These are phyloP conservation scores for Penicillium sp. DNA, from an alignment of 2,329 filamentous ascomycete genomes.

Conservation along the genomic window DNA sequence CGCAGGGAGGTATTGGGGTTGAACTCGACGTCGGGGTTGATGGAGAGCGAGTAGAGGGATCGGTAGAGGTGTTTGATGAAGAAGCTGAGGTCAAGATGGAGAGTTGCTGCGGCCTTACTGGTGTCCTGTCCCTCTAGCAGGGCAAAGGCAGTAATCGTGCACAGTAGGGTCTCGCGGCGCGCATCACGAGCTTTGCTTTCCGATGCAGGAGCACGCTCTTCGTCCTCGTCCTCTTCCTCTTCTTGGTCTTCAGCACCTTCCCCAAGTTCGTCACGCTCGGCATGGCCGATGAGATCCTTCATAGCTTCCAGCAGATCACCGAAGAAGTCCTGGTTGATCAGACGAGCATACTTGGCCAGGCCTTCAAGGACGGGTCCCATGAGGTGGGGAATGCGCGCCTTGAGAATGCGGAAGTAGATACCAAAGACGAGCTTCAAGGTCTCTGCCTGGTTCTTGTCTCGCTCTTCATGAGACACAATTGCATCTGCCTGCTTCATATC, in stretches of 20 bases:
- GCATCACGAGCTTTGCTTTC: constrained; percentile 62
- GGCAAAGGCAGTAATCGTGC: constrained; percentile 94
- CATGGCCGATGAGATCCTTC: constrained; percentile 82
- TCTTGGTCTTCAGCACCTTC: constrained; percentile 47
- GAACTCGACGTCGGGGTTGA: constrained; percentile 82
- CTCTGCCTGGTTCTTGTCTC: constrained; percentile 90
- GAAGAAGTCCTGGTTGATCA: constrained; percentile 99
- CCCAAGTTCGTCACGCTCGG: constrained; percentile 49
- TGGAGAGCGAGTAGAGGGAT: constrained; percentile 70
- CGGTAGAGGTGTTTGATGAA: constrained; percentile 94
- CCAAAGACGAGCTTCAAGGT: constrained; percentile 94
- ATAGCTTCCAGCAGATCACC: constrained; percentile 91
- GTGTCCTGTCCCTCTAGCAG: constrained; percentile 91
- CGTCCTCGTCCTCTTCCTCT: constrained; percentile 31
- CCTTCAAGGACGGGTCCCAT: constrained; percentile 98
- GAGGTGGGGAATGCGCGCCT: constrained; percentile 70
- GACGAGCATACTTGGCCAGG: constrained; percentile 84
- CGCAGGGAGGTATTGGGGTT: constrained; percentile 66
- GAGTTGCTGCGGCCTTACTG: constrained; percentile 71
- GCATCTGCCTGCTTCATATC: constrained; percentile 93
- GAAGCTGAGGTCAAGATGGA: constrained; percentile 89
- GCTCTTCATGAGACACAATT: constrained; percentile 82
- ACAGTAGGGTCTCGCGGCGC: constrained; percentile 82
- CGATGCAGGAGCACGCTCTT: constrained; percentile 43
- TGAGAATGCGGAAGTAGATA: constrained; percentile 90